phyloP scores from a whole-genome alignment of 306 rosid genomes.

The Lathyrus oleraceus region DNA sequence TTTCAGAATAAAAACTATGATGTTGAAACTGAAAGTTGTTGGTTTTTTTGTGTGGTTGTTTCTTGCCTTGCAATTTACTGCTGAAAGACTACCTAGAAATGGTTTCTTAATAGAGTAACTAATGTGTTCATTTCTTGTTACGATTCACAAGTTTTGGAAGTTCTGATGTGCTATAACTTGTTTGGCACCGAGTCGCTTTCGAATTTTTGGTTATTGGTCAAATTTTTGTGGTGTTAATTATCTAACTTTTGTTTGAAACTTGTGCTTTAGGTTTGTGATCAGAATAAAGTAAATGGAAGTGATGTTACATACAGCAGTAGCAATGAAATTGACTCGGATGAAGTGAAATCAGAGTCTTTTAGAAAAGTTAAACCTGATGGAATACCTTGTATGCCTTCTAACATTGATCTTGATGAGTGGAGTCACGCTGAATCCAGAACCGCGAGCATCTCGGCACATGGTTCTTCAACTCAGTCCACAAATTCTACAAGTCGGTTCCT shows the following conservation, averaged over 20 bases:
- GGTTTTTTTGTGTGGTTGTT: conserved; percentile 24
- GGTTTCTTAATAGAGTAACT: conserved; percentile 20
- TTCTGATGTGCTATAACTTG: conserved; percentile 2
- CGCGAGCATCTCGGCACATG: conserved; percentile 57
- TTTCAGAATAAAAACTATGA: conserved; percentile 10
- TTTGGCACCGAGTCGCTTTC: conserved; percentile 12
- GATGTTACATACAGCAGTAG: conserved; percentile 46
- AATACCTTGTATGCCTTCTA: conserved; percentile 55
- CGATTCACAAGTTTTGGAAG: conserved; percentile 5
- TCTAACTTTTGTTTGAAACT: conserved; percentile 36
- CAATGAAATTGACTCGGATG: conserved; percentile 49
- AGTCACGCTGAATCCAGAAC: conserved; percentile 51
- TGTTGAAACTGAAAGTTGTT: conserved; percentile 21
- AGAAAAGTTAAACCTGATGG: conserved; percentile 59
- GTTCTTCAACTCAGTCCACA: conserved; percentile 55
- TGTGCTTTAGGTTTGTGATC: conserved; percentile 65
- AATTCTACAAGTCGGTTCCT: conserved; percentile 74
- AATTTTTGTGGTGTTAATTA: conserved; percentile 28
- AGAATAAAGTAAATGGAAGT: conserved; percentile 53
- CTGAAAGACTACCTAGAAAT: conserved; percentile 10
- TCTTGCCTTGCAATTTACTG: conserved; percentile 33
- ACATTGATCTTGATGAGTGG: conserved; percentile 60
- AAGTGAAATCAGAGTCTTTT: conserved; percentile 52
- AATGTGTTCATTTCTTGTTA: background rate
- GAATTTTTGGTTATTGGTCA: conserved; percentile 21